Evolutionary conservation across 2,329 filamentous ascomycete species (phyloP).

Genomic region (Hypoxylon sp.): DNA sequence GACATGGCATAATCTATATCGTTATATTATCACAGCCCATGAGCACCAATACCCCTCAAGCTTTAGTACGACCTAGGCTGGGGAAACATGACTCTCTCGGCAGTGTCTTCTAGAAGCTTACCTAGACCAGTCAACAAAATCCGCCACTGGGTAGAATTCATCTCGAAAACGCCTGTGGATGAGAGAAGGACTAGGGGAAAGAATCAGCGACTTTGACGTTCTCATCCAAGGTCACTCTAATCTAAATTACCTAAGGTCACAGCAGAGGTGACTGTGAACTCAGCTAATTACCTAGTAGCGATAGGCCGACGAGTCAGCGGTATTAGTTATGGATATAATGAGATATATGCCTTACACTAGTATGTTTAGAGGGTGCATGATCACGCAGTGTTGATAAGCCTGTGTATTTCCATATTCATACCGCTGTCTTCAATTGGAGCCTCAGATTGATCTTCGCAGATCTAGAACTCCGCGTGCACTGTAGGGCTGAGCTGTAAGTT

Average conservation of each 20-base stretch:
- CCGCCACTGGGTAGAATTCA: neutral
- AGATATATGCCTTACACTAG: no score
- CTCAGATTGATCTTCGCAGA: slow-evolving; percentile 30
- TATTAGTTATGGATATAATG: no score
- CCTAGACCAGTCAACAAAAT: neutral
- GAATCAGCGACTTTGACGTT: no score
- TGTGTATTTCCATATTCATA: neutral
- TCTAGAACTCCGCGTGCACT: slow-evolving; percentile 20
- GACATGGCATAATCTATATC: neutral
- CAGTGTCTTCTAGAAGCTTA: neutral
- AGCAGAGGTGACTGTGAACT: no score
- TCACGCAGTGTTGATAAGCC: neutral
- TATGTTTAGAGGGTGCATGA: no score
- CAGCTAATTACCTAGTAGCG: no score
- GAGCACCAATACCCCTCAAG: neutral
- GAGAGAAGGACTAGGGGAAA: neutral
- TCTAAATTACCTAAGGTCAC: no score
- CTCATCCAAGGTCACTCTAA: no score
- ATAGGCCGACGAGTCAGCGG: no score
- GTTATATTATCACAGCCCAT: neutral
- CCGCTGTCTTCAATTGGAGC: slow-evolving; percentile 12
- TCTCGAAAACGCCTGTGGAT: neutral
- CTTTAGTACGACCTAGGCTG: neutral
- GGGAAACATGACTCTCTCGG: neutral
- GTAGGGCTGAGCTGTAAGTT: slow-evolving; percentile 28